Base-by-base conservation (phyloP, 805 yeast genomes). In the Kodamaea neixiangensis region DNA sequence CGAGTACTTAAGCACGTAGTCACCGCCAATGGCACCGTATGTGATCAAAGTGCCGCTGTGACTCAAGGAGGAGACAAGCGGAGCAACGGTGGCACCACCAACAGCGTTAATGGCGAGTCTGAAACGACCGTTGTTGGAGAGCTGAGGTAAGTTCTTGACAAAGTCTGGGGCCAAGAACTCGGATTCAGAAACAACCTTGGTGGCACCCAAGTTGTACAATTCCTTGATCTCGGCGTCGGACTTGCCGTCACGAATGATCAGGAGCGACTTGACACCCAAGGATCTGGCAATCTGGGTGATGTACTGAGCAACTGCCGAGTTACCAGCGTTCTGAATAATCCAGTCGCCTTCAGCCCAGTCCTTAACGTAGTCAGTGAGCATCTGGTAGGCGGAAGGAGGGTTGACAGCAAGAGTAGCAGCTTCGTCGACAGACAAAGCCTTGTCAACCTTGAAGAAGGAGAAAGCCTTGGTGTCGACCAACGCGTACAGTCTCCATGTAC, bases 321-420 rank as follows among this genome's bases (percentile, higher is more conserved):
- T 68, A 11, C 73, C 73, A 1, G 69, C 68, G 49, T 69, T 69
- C 50, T 61, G 63, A 33, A 69, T 58, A 29, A 69, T 57, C 73
- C 73, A 69, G 49, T 68, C 72, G 35, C 61, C 60, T 7, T 52
- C 56, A 21, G 39, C 31, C 65, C 64, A 62, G 49, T 59, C 62
- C 20, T 50, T 34, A 29, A 62, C 49, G 46, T 55, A 62, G 37
- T 58, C 43, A 50, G 54, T 48, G 51, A 61, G 46, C 5, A 62
- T 44, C 49, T 59, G 63, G 51, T 52, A 54, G 1, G 66, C 66
- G 3, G 65, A 55, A 19, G 57, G 49, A 4, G 66, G 66, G 44
- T 62, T 62, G 25, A 62, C 57, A 18, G 56, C 49, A 37, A 61
- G 53, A 13, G 66, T 61, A 35, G 65, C 59, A 14, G 59, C 64